These are phyloP conservation scores for Beauveria scarabaeidicola DNA, from an alignment of 2,329 filamentous ascomycete genomes.

Conservation along the genomic window DNA sequence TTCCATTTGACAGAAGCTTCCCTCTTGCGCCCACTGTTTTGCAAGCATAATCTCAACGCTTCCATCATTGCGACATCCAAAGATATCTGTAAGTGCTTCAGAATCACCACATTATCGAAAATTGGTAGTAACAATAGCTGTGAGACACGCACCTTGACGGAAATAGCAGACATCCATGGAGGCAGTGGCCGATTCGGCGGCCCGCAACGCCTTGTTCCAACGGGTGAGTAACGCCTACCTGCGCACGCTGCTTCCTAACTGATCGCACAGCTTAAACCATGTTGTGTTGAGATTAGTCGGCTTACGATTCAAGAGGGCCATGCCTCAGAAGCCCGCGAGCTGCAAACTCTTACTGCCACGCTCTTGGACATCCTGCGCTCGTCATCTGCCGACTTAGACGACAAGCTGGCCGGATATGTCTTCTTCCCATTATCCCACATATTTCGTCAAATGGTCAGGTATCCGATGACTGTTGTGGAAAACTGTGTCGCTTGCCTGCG, in stretches of 20 bases:
- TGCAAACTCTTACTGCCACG: slow-evolving; percentile 37
- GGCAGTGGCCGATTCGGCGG: slow-evolving; percentile 16
- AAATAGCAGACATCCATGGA: slow-evolving; percentile 19
- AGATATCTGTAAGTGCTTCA: no score
- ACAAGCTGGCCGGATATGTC: slow-evolving; percentile 83
- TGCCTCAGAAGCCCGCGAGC: slow-evolving; percentile 32
- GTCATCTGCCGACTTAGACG: slow-evolving; percentile 52
- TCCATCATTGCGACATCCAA: neutral
- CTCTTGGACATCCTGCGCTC: slow-evolving; percentile 38
- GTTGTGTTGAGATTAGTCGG: slow-evolving; percentile 52
- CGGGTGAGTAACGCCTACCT: slow-evolving; percentile 15
- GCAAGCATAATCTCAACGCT: neutral
- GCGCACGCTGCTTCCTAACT: neutral
- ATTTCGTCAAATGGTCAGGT: slow-evolving; percentile 64
- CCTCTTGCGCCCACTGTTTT: neutral
- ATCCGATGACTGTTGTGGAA: slow-evolving; percentile 67
- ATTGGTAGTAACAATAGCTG: neutral
- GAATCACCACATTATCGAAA: neutral
- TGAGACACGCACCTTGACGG: neutral
- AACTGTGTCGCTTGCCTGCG: slow-evolving; percentile 66
- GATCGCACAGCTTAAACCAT: slow-evolving; percentile 48
- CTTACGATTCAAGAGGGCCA: slow-evolving; percentile 42
- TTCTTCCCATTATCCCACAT: slow-evolving; percentile 91
- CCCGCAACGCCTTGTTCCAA: slow-evolving; percentile 25
- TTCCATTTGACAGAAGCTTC: no score